These are phyloP conservation scores for Ganoderma lingzhi DNA, from an alignment of 1,284 basidiomycete genomes.

Conservation along the genomic window DNA sequence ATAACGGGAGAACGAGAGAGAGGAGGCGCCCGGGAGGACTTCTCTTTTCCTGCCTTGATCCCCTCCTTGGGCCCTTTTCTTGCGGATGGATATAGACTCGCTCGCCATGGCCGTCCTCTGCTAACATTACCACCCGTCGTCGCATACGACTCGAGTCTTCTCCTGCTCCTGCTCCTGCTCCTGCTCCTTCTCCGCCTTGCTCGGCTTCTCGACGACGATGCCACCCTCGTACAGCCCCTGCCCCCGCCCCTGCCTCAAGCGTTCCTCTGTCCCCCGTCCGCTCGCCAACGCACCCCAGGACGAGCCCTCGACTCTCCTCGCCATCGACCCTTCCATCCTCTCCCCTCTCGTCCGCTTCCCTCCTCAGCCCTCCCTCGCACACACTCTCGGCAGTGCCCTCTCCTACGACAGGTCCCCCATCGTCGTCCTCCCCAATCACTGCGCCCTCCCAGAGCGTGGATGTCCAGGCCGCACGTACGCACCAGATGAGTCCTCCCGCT, in stretches of 20 bases:
- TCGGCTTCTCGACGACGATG: slow-evolving; percentile 29
- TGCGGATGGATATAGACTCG: slow-evolving; percentile 15
- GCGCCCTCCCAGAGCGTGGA: slow-evolving; percentile 74
- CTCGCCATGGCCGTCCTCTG: slow-evolving; percentile 25
- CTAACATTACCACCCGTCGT: slow-evolving; percentile 19
- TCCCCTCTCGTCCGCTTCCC: slow-evolving; percentile 45
- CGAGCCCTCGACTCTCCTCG: slow-evolving; percentile 36
- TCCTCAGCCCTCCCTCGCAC: slow-evolving; percentile 61
- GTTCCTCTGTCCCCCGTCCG: slow-evolving; percentile 31
- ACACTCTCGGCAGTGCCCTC: slow-evolving; percentile 60
- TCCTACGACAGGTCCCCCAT: slow-evolving; percentile 82
- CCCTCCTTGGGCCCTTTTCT: slow-evolving; percentile 10
- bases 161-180: too few species aligned
- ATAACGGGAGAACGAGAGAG: slow-evolving; percentile 18
- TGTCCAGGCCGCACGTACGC: slow-evolving; percentile 73
- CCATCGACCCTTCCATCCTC: slow-evolving; percentile 38
- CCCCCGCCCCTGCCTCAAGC: slow-evolving; percentile 55
- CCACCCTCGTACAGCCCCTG: slow-evolving; percentile 40
- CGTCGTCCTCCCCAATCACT: slow-evolving; percentile 68
- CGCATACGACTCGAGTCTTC: not conserved
- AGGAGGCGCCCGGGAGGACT: slow-evolving; percentile 22
- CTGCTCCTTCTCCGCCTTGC: slow-evolving; percentile 2
- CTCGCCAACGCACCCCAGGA: slow-evolving; percentile 31
- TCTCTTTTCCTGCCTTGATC: slow-evolving; percentile 19
- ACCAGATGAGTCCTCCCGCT: slow-evolving; percentile 45